Evolutionary conservation across 345 rosid species (phyloP), one percentile per base, ranked within the genome.

Genomic region (Erysimum cheiranthoides): DNA sequence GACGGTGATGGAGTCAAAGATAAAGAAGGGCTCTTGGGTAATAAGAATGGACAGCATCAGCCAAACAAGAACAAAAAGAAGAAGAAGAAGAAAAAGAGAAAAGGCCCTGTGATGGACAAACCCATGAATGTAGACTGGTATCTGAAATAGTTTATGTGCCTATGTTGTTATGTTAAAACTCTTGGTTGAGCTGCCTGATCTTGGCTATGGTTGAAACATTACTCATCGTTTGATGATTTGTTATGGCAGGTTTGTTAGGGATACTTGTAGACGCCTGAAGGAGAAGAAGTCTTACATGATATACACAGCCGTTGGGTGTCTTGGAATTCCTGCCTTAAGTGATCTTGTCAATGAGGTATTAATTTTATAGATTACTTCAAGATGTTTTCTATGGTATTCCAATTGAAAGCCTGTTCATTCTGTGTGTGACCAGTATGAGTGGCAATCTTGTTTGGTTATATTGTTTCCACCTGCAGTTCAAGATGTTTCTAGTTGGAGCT

Each of bases 221-320:
- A 1, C 13, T 61, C 68, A 63, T 14, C 1, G 38, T 42, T 43
- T 28, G 38, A 18, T 73, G 54, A 31, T 68, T 70, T 64, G 16
- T 25, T n/a, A 54, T 81, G 70, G 72, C 86, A 93, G 94, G 86
- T 91, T 93, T 82, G 98, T 91, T 40, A 61, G 85, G 36, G 93
- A 90, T 73, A 85, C 89, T 4, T 95, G 99, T 78, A 85, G 88
- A 76, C 84, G 86, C 58, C 78, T 95, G 66, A 95, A 83, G 71
- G 99, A 95, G 78, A 95, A 75, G 87, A 95, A 95, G 82, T 89
- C 99, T 3, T 95, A 95, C 84, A 84, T 92, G 99, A 86, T 90
- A 10, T 90, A 88, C 72, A 85, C 90, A 45, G 97, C 99, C 50
- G 93, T 90, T 27, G 97, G 97, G 54, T 89, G 91, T 81, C 81